Conservation (phyloP, 306 rosid species). For the Pterocarpus santalinus region DNA sequence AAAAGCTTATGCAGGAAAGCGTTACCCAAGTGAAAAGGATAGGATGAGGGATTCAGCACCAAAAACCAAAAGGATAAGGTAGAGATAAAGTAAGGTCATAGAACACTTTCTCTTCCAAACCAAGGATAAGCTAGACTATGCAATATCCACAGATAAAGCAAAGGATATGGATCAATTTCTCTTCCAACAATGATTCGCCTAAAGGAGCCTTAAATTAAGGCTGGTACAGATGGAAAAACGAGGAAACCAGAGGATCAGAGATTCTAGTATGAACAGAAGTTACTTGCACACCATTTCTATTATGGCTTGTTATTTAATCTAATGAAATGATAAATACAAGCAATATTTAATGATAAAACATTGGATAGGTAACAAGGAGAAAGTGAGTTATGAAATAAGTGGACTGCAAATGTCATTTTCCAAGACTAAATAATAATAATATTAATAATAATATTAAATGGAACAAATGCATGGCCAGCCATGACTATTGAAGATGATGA, state of each 20-base stretch:
- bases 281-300: background rate
- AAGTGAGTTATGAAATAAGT: background rate
- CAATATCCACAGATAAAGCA: constrained; percentile 7
- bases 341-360: constrained; percentile 24
- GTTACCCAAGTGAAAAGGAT: constrained; percentile 5
- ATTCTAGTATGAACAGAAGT: background rate
- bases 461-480: constrained; percentile 2
- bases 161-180: background rate
- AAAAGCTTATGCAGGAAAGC: constrained; percentile 6
- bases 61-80: constrained; percentile 7
- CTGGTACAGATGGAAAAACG: background rate
- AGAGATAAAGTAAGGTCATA: background rate
- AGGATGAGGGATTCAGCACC: background rate
- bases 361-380: background rate
- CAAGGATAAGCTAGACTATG: background rate
- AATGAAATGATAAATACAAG: constrained; percentile 2
- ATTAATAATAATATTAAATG: background rate
- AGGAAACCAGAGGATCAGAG: background rate
- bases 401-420: background rate
- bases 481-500: background rate
- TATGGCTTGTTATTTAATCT: background rate
- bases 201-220: background rate
- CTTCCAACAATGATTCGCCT: background rate
- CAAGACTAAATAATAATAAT: background rate
- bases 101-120: constrained; percentile 1